Conservation (phyloP, 169 alveolate species). For the Plasmodium adleri region DNA sequence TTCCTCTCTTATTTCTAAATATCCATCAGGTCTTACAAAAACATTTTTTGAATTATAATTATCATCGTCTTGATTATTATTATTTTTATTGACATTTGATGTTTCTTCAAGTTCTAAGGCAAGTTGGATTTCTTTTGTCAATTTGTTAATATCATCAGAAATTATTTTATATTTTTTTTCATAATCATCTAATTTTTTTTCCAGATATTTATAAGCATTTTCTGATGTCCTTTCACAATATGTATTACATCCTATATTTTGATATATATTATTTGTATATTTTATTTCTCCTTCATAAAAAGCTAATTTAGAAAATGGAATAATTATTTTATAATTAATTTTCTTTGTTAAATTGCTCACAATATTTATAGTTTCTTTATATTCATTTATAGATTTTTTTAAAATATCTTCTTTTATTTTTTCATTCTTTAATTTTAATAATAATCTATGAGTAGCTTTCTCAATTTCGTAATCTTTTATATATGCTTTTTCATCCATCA, state of each 20-base stretch:
- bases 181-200: slow-evolving; percentile 29
- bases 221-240: slow-evolving; percentile 65
- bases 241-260: slow-evolving; percentile 57
- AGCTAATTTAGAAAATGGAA: slow-evolving; percentile 61
- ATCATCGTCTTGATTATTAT: slow-evolving; percentile 1
- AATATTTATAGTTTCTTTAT: slow-evolving; percentile 36
- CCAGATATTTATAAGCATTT: slow-evolving; percentile 18
- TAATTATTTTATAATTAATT: slow-evolving; percentile 29
- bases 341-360: slow-evolving; percentile 30
- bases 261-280: slow-evolving; percentile 57
- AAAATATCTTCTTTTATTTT: slow-evolving; percentile 50
- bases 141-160: slow-evolving; percentile 14
- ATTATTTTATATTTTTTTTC: slow-evolving; percentile 35
- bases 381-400: slow-evolving; percentile 41
- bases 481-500: too few species aligned
- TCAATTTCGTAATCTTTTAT: slow-evolving; percentile 36
- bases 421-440: slow-evolving; percentile 40
- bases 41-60: neutral
- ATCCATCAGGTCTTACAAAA: slow-evolving; percentile 61
- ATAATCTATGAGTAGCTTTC: slow-evolving; percentile 46
- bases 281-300: slow-evolving; percentile 67
- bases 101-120: slow-evolving; percentile 36
- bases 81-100: neutral
- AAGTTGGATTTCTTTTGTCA: slow-evolving; percentile 51
- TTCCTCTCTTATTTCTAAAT: slow-evolving; percentile 50